Percentiles rank a stretch among this genome's conserved stretches.
These are phyloP conservation scores for Rasamsonia emersonii DNA, from an alignment of 2,329 filamentous ascomycete species.

Conservation along the genomic window DNA sequence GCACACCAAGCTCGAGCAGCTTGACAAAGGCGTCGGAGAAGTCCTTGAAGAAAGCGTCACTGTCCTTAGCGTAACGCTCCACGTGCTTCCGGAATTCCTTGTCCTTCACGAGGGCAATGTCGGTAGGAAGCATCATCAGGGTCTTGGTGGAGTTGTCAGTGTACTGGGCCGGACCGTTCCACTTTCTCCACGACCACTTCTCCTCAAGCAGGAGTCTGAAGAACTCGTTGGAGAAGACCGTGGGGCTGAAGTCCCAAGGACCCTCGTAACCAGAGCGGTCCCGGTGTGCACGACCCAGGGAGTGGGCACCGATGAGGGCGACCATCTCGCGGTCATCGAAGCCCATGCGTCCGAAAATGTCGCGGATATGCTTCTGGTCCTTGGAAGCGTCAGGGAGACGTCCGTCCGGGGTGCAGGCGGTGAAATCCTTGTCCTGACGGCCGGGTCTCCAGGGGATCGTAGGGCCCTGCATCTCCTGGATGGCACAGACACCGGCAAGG, in stretches of 20 bases:
- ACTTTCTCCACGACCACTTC: conserved; percentile 89
- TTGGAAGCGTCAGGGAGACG: conserved; percentile 77
- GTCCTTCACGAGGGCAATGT: conserved; percentile 80
- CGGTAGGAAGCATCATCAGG: conserved; percentile 95
- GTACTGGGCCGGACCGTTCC: conserved; percentile 84
- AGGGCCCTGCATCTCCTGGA: conserved; percentile 94
- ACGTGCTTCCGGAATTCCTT: conserved; percentile 74
- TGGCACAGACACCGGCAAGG: conserved; percentile 69
- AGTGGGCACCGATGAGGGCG: conserved; percentile 76
- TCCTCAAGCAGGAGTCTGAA: conserved; percentile 79
- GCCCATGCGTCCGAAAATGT: conserved; percentile 94
- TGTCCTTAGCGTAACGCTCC: conserved; percentile 84
- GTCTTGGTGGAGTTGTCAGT: conserved; percentile 80
- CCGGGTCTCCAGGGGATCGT: conserved; percentile 81
- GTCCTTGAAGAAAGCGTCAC: conserved; percentile 86
- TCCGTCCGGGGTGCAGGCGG: conserved; percentile 87
- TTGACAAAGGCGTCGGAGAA: conserved; percentile 70
- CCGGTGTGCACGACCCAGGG: conserved; percentile 80
- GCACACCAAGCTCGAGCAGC: conserved; percentile 90
- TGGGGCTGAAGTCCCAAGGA: conserved; percentile 88
- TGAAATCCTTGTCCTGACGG: conserved; percentile 67
- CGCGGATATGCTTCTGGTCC: conserved; percentile 71
- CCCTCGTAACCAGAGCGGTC: conserved; percentile 83
- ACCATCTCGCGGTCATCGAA: conserved; percentile 98
- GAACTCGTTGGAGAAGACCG: conserved; percentile 89